Conservation (phyloP, 495 filamentous ascomycete genomes). For the Neurospora sp. region DNA sequence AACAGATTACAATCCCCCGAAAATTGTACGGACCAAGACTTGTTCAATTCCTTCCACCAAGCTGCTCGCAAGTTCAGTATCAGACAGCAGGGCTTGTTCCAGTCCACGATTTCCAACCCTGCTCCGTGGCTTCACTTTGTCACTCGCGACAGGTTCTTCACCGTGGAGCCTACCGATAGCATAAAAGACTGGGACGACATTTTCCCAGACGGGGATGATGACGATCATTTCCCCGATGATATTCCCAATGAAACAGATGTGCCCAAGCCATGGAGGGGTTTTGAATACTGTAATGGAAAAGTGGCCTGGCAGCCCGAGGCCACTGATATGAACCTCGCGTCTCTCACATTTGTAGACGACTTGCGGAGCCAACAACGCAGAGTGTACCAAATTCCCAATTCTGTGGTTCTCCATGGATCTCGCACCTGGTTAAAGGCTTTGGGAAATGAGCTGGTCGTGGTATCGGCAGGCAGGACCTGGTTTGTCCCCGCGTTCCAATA, state of each 20-base stretch:
- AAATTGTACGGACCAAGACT: neutral
- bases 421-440: constrained; percentile 2
- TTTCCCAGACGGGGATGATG: neutral
- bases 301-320: constrained; percentile 17
- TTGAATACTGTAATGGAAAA: constrained; percentile 14
- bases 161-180: neutral
- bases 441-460: constrained; percentile 21
- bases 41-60: neutral
- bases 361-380: constrained; percentile 16
- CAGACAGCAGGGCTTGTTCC: constrained; percentile 7
- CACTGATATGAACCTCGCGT: neutral
- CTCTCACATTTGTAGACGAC: constrained; percentile 16
- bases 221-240: neutral
- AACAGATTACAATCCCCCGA: neutral
- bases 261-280: no score
- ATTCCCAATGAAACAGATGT: neutral
- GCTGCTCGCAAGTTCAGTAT: neutral
- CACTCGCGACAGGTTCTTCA: neutral
- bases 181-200: neutral
- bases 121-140: neutral
- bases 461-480: constrained; percentile 8
- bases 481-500: constrained; percentile 7
- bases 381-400: constrained; percentile 11
- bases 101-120: neutral
- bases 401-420: neutral